phyloP scores from a whole-genome alignment of 2,329 filamentous ascomycete genomes.

The Pestalotiopsis sp. region DNA sequence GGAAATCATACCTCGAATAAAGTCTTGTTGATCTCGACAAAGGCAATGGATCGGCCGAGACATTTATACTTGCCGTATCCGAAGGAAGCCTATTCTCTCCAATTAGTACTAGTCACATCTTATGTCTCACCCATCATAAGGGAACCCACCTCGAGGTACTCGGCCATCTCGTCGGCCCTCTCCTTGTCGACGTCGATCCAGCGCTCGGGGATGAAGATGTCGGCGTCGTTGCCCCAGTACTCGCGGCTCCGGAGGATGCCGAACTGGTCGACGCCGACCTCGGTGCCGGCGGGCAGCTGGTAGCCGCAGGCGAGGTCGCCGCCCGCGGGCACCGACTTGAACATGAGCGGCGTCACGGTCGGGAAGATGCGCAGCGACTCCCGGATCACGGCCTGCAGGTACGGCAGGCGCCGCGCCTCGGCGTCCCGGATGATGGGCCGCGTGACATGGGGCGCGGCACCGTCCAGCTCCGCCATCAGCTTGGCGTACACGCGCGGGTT shows the following conservation, averaged over 20 bases:
- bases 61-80: constrained; percentile 19
- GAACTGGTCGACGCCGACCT: constrained; percentile 12
- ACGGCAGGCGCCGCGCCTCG: constrained; percentile 19
- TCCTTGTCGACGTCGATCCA: constrained; percentile 15
- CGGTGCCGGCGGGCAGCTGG: constrained; percentile 15
- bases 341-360: constrained; percentile 13
- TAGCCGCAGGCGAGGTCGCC: constrained; percentile 17
- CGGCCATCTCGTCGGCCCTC: constrained; percentile 15
- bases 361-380: constrained; percentile 19
- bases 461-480: constrained; percentile 18
- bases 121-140: background rate
- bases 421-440: constrained; percentile 15
- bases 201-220: constrained; percentile 17
- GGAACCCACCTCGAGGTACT: constrained; percentile 15
- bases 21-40: constrained; percentile 18
- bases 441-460: background rate
- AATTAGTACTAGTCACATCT: background rate
- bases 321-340: constrained; percentile 19
- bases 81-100: constrained; percentile 2
- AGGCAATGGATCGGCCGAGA: constrained; percentile 16
- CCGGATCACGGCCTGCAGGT: constrained; percentile 20
- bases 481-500: constrained; percentile 16
- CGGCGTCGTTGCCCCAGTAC: constrained; percentile 11
- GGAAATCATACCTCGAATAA: constrained; percentile 16
- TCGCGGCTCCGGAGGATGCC: constrained; percentile 3